phyloP scores from a whole-genome alignment of 768 basidiomycete genomes.

The Mycena maculata region DNA sequence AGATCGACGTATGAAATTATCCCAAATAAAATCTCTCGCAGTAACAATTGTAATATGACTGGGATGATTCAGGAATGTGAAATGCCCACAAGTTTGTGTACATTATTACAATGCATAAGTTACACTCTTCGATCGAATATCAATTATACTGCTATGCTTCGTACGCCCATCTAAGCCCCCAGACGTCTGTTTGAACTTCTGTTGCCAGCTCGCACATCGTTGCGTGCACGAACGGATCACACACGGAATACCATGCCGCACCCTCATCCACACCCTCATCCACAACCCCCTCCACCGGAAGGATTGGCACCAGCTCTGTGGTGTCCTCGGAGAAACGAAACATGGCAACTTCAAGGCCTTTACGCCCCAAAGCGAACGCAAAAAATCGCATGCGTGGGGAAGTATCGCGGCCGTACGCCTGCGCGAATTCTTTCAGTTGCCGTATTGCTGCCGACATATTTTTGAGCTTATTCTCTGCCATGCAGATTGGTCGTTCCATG shows the following conservation, averaged over 20 bases:
- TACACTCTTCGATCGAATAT: too few relatives aligned
- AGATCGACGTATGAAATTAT: too few relatives aligned
- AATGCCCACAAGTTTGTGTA: too few relatives aligned
- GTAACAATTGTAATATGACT: too few relatives aligned
- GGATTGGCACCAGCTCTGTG: not conserved
- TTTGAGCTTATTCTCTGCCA: too few relatives aligned
- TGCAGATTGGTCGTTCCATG: too few relatives aligned
- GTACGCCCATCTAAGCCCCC: not conserved
- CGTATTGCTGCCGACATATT: not conserved
- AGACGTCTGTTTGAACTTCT: not conserved
- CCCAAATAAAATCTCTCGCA: too few relatives aligned
- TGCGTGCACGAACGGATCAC: not conserved
- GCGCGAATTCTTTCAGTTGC: not conserved
- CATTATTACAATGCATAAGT: too few relatives aligned
- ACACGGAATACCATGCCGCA: not conserved
- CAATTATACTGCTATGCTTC: not conserved
- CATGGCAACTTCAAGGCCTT: not conserved
- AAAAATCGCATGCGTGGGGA: not conserved
- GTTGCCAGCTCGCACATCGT: not conserved
- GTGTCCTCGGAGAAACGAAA: not conserved
- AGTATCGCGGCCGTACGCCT: not conserved
- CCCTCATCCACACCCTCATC: too few relatives aligned
- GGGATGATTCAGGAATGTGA: too few relatives aligned
- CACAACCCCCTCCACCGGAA: not conserved
- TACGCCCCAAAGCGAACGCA: not conserved